Base-by-base conservation (phyloP, 441 rosid species). In the Biscutella laevigata region DNA sequence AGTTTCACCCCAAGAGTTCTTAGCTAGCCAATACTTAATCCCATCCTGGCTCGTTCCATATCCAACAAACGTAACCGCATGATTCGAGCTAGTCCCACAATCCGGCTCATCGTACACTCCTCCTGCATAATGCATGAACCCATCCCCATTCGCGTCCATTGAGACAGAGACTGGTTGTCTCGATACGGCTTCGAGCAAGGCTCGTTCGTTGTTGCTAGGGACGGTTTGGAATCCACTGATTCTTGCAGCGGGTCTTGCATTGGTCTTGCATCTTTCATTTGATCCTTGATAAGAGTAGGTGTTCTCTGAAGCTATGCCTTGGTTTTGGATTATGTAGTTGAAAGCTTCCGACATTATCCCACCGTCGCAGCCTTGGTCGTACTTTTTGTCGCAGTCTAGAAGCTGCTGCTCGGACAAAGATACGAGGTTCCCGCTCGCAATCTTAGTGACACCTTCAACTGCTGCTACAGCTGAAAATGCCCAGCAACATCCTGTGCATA, bases 401-500 rank as follows among this genome's bases (percentile, higher is more conserved):
- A 68, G 68, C 14, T 68, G 63, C 36, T 68, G 72, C 19, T 68
- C 68, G n/a, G 72, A 68, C 13, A 68, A 27, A 19, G 68, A 61
- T 27, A 61, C 4, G 19, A 68, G 68, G 1, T 55, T 68, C n/a
- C 60, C 41, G 5, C 29, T 4, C 6, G 58, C 10, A 21, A 68
- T 61, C 44, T 61, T 55, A 11, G 50, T 1, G 28, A 61, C 54
- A 21, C 72, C 72, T 61, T 77, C 75, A 10, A 71, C 64, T 6
- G 75, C 77, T 59, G 82, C 82, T 11, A 74, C 68, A 1, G 71
- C 57, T 7, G 82, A 74, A 47, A 77, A 77, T 30, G 79, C 82
- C 77, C 78, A 74, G 19, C 77, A 77, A 55, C 73, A 49, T 20
- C 79, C 82, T 77, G 39, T 10, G 10, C 9, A 53, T 22, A 22